These are phyloP conservation scores for Aquilaria sinensis DNA, from an alignment of 345 rosid genomes.

Conservation along the genomic window DNA sequence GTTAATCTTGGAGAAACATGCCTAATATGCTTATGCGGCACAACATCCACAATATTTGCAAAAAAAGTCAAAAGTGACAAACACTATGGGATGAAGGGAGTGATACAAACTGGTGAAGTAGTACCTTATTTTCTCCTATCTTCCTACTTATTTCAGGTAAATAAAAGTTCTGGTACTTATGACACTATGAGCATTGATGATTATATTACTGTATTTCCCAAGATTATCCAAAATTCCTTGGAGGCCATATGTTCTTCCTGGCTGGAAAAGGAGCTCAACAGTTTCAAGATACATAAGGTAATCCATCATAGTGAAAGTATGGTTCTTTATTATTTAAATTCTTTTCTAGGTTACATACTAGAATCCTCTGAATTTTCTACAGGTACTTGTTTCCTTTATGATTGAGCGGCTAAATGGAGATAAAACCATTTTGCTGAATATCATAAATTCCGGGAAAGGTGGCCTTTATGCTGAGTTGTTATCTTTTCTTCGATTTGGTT, in stretches of 20 bases:
- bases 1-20: too few species aligned
- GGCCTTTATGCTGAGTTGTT: constrained; percentile 77
- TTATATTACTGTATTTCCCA: constrained; percentile 40
- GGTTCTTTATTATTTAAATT: not conserved
- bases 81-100: too few species aligned
- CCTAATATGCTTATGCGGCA: too few species aligned
- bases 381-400: constrained; percentile 54
- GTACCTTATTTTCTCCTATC: not conserved
- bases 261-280: constrained; percentile 50
- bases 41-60: too few species aligned
- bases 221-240: constrained; percentile 45
- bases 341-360: not conserved
- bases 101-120: too few species aligned
- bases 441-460: constrained; percentile 75
- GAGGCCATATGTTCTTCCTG: constrained; percentile 53
- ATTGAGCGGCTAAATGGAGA: constrained; percentile 60
- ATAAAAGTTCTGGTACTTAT: constrained; percentile 20
- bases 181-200: constrained; percentile 31
- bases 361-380: constrained; percentile 14
- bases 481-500: constrained; percentile 54
- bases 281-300: constrained; percentile 46
- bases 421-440: constrained; percentile 42
- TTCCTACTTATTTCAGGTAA: constrained; percentile 41
- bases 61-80: too few species aligned
- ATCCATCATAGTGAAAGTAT: not conserved